Percentiles rank a stretch among this genome's conserved stretches.
Evolutionary conservation across 1,284 basidiomycete species (phyloP).

Genomic region (Cryptococcus maquisensis): DNA sequence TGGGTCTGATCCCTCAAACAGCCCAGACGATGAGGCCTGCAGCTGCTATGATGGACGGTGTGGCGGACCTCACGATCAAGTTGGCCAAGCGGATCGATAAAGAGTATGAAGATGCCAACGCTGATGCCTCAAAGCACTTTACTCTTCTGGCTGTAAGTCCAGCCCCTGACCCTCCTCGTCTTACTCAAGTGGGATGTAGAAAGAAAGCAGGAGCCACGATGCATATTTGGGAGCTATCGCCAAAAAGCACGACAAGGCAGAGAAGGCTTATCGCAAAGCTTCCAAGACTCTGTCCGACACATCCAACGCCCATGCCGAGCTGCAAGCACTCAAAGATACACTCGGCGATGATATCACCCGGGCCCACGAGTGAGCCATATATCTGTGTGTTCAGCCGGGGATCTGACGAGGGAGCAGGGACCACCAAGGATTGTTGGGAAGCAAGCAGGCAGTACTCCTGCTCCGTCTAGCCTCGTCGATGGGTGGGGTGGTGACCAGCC

Average conservation of each 20-base stretch:
- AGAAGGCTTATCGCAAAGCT: conserved; percentile 31
- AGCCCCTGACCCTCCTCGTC: neutral
- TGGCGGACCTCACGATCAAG: conserved; percentile 16
- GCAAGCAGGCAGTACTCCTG: conserved; percentile 12
- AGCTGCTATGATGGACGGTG: conserved; percentile 14
- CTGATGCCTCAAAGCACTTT: conserved; percentile 27
- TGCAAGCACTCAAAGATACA: conserved; percentile 20
- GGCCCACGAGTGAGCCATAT: conserved; percentile 16
- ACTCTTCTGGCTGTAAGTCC: conserved; percentile 23
- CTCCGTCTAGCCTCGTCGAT: conserved; percentile 10
- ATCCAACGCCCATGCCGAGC: conserved; percentile 20
- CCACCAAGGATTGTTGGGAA: conserved; percentile 8
- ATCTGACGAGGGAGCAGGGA: neutral
- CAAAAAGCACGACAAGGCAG: conserved; percentile 28
- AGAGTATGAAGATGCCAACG: conserved; percentile 25
- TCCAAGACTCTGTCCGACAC: conserved; percentile 21
- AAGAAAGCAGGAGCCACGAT: conserved; percentile 26
- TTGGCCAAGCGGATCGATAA: conserved; percentile 23
- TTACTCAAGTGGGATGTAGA: conserved; percentile 5
- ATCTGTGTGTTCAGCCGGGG: too few species aligned
- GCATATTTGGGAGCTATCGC: conserved; percentile 21
- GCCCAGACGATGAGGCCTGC: conserved; percentile 28
- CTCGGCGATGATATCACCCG: conserved; percentile 20
- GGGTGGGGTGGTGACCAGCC: conserved; percentile 3
- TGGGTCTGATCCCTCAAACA: conserved; percentile 4